Evolutionary conservation across 2,329 filamentous ascomycete genomes (phyloP).

Genomic region (Zymoseptoria passerinii): DNA sequence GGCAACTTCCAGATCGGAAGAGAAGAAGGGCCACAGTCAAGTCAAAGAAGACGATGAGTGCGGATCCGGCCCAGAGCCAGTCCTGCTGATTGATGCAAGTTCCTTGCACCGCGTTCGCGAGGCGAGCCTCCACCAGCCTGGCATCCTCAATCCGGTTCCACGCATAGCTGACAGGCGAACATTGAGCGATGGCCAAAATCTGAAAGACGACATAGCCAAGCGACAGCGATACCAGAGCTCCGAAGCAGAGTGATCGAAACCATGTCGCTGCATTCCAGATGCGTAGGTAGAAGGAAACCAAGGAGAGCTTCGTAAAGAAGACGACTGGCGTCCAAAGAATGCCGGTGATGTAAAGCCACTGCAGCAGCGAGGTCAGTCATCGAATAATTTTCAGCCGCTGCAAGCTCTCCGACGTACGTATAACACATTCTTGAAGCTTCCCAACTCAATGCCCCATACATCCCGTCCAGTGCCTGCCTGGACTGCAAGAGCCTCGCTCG

Average conservation of each 20-base stretch:
- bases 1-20: constrained; percentile 8
- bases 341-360: constrained; percentile 11
- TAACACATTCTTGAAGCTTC: not conserved
- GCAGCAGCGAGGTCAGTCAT: not conserved
- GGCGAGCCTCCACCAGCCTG: not conserved
- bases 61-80: constrained; percentile 3
- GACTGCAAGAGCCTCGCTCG: constrained; percentile 4
- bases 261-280: constrained; percentile 3
- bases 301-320: constrained; percentile 4
- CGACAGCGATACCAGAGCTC: constrained; percentile 1
- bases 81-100: constrained; percentile 6
- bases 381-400: too few species aligned
- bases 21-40: constrained; percentile 8
- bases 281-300: constrained; percentile 4
- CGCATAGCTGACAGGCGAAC: constrained; percentile 2
- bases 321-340: constrained; percentile 6
- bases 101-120: not conserved
- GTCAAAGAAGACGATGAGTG: constrained; percentile 6
- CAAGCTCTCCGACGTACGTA: not conserved
- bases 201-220: constrained; percentile 7
- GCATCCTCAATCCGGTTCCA: constrained; percentile 3
- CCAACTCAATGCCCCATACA: constrained; percentile 5
- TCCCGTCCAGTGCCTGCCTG: constrained; percentile 8
- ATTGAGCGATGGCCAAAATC: constrained; percentile 6
- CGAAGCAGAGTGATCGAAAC: constrained; percentile 2